phyloP scores from a whole-genome alignment of 352 stramenopile genomes.

The Globisporangium ultimum region DNA sequence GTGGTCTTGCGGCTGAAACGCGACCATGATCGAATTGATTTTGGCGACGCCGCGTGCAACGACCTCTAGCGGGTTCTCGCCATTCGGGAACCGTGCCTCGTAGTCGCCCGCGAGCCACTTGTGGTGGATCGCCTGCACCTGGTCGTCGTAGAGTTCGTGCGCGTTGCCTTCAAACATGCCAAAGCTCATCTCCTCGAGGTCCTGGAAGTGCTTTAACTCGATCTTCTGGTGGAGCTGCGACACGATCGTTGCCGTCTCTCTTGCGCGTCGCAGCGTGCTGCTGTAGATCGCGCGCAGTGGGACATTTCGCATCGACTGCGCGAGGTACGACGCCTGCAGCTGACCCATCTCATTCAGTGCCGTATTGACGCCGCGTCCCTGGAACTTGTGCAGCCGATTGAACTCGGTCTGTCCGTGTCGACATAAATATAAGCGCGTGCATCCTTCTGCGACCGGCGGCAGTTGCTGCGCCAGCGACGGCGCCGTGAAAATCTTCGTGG shows the following conservation, averaged over 20 bases:
- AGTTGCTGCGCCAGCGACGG: conserved; percentile 42
- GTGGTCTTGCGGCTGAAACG: conserved; percentile 38
- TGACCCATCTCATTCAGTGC: conserved; percentile 57
- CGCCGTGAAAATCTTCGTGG: neutral
- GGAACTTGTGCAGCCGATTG: conserved; percentile 69
- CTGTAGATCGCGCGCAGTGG: conserved; percentile 68
- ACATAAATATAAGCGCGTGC: conserved; percentile 69
- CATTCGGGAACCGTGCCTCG: conserved; percentile 45
- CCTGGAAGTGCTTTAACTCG: conserved; percentile 49
- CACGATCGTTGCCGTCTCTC: conserved; percentile 51
- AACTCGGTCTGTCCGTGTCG: conserved; percentile 80
- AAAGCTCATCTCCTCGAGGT: conserved; percentile 86
- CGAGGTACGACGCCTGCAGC: conserved; percentile 56
- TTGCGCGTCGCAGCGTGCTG: conserved; percentile 31
- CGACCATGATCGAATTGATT: conserved; percentile 55
- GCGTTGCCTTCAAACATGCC: conserved; percentile 65
- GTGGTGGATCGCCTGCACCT: conserved; percentile 60
- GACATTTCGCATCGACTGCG: conserved; percentile 61
- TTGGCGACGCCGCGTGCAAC: conserved; percentile 55
- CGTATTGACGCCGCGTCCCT: conserved; percentile 77
- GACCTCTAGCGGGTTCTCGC: conserved; percentile 69
- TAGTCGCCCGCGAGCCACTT: conserved; percentile 60
- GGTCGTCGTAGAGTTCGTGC: conserved; percentile 41
- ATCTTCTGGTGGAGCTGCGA: conserved; percentile 51
- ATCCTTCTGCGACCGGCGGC: conserved; percentile 42